These are phyloP conservation scores for Diplodia sapinea DNA, from an alignment of 2,329 filamentous ascomycete species.

Conservation along the genomic window DNA sequence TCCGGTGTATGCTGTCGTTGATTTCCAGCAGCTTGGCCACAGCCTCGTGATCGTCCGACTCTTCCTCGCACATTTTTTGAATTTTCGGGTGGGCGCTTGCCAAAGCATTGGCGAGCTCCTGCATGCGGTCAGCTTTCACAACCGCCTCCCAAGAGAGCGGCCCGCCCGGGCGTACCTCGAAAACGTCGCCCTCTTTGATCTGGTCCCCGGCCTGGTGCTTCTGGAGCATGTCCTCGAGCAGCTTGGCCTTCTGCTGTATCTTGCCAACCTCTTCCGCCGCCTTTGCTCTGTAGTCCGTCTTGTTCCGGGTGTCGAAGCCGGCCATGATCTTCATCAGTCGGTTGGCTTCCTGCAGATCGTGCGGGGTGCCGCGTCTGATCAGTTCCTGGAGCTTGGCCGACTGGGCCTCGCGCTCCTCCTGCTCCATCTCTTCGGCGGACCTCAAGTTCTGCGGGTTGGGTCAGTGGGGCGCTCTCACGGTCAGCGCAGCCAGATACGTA, in stretches of 20 bases:
- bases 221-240: slow-evolving; percentile 91
- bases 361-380: slow-evolving; percentile 87
- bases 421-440: slow-evolving; percentile 98
- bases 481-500: slow-evolving; percentile 56
- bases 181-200: slow-evolving; percentile 72
- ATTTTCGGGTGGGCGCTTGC: slow-evolving; percentile 98
- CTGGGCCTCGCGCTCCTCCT: slow-evolving; percentile 91
- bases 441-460: slow-evolving; percentile 75
- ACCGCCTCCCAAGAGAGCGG: slow-evolving; percentile 38
- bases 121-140: slow-evolving; percentile 34
- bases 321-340: slow-evolving; percentile 99
- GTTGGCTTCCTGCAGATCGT: slow-evolving; percentile 96
- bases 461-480: slow-evolving; percentile 35
- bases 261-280: slow-evolving; percentile 93
- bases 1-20: slow-evolving; percentile 98
- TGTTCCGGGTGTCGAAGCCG: slow-evolving; percentile 91
- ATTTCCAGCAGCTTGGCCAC: slow-evolving; percentile 95
- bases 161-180: slow-evolving; percentile 57
- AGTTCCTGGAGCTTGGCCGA: slow-evolving; percentile 98
- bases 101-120: slow-evolving; percentile 86
- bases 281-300: slow-evolving; percentile 97
- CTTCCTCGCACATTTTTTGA: slow-evolving; percentile 99
- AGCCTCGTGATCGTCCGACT: slow-evolving; percentile 94
- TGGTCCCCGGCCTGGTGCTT: slow-evolving; percentile 81
- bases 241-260: slow-evolving; percentile 91